Conservation (phyloP, 176 grass and related monocot species). For the Raddia distichophylla region DNA sequence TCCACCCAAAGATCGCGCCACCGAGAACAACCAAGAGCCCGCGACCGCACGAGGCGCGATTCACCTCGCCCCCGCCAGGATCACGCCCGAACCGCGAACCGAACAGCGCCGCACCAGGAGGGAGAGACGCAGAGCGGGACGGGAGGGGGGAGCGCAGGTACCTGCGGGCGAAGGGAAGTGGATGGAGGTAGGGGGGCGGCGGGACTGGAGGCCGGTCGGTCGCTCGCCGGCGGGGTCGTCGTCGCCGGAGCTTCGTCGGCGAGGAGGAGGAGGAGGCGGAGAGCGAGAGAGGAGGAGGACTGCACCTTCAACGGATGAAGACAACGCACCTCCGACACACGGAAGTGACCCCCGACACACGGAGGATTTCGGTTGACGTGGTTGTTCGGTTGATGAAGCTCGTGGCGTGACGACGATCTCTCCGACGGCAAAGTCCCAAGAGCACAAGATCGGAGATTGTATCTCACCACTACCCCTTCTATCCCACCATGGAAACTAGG, state of each 20-base stretch:
- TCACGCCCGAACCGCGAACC: neutral
- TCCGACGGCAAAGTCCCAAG: too few relatives aligned
- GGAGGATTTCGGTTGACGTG: too few relatives aligned
- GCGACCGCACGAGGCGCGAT: neutral
- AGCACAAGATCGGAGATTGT: too few relatives aligned
- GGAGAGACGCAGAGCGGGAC: neutral
- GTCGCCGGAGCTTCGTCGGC: constrained; percentile 31
- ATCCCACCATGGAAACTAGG: too few relatives aligned
- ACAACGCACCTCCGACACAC: too few relatives aligned
- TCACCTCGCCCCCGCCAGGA: neutral
- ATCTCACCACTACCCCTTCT: too few relatives aligned
- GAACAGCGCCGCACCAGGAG: neutral
- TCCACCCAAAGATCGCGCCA: neutral
- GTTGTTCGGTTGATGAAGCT: too few relatives aligned
- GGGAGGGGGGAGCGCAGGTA: neutral
- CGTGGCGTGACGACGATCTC: too few relatives aligned
- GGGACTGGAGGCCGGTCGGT: neutral
- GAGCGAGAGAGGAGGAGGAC: neutral
- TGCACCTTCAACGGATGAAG: too few relatives aligned
- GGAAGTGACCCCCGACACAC: too few relatives aligned
- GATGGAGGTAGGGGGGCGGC: neutral
- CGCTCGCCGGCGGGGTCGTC: neutral
- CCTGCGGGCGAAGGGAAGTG: neutral
- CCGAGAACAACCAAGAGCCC: neutral
- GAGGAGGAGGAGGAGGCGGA: neutral